Base-by-base conservation (phyloP, 176 grass and related monocot species). In the Juncus inflexus region DNA sequence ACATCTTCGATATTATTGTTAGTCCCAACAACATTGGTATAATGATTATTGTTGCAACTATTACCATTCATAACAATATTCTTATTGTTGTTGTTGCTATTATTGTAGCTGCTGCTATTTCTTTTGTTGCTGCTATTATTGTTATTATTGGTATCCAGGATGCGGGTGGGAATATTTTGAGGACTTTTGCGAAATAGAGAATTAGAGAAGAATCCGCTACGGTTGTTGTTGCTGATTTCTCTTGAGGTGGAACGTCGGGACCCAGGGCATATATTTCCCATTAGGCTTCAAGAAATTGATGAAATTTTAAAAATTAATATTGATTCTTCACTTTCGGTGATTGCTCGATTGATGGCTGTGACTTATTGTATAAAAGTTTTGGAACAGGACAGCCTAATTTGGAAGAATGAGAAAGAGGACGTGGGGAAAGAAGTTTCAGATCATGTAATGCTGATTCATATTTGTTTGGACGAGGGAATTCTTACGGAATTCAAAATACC, bases 241-340 rank as follows among this genome's bases (percentile, higher is more conserved):
- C 68, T 71, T 6, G 68, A 59, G 55, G 68, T 71, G 55, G 12
- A 9, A 45, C 53, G 68, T 41, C 54, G 68, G 37, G 56, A 64
- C 58, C 72, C 72, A 1, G 70, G 58, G 55, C 72, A 75, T 64
- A 75, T 63, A 64, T 75, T 75, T 10, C 72, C 72, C 72, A 75
- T 75, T 38, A 12, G 66, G 57, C 51, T 68, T 15, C 35, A 38
- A 68, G 36, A 38, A 15, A 53, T 37, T 51, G 12, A 4, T 52
- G 43, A 68, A 55, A 56, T 15, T 5, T 11, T 69, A 69, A 12
- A 66, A 36, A 11, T 69, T 39, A 69, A 35, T 3, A 5, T 14
- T 9, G n/a, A 49, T 55, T 69, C 56, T 14, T 35, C 4, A 28
- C 19, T 28, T 28, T 28, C 4, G 5, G 53, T 13, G 49, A 55